A percentile compares a stretch with the other conserved stretches of the same genome.
phyloP scores from a whole-genome alignment of 257 asterid genomes.

The Solanum etuberosum region DNA sequence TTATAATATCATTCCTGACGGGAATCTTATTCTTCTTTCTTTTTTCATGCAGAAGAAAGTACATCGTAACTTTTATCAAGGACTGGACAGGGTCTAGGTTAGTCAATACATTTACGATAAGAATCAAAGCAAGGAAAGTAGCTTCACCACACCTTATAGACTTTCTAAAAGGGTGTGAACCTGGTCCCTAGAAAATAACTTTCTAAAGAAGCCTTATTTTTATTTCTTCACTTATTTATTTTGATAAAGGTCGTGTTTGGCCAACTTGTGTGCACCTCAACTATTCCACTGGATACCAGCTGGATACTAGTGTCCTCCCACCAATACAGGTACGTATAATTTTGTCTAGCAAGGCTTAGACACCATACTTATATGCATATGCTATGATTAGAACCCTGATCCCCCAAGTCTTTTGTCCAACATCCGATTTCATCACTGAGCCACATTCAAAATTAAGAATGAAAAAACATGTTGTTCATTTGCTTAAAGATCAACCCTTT shows the following conservation, averaged over 20 bases:
- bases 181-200: background rate
- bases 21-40: background rate
- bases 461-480: background rate
- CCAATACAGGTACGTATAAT: background rate
- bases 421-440: background rate
- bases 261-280: background rate
- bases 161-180: background rate
- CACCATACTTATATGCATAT: background rate
- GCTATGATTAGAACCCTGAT: background rate
- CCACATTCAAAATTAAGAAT: background rate
- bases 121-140: background rate
- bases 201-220: background rate
- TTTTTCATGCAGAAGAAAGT: background rate
- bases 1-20: background rate
- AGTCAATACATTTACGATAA: background rate
- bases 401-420: background rate
- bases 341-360: background rate
- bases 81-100: background rate
- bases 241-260: background rate
- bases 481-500: background rate
- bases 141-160: background rate
- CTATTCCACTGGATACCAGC: background rate
- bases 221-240: background rate
- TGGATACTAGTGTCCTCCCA: background rate
- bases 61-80: background rate